Base-by-base conservation (phyloP, 2,329 filamentous ascomycete species). In the Fonsecaea monophora region DNA sequence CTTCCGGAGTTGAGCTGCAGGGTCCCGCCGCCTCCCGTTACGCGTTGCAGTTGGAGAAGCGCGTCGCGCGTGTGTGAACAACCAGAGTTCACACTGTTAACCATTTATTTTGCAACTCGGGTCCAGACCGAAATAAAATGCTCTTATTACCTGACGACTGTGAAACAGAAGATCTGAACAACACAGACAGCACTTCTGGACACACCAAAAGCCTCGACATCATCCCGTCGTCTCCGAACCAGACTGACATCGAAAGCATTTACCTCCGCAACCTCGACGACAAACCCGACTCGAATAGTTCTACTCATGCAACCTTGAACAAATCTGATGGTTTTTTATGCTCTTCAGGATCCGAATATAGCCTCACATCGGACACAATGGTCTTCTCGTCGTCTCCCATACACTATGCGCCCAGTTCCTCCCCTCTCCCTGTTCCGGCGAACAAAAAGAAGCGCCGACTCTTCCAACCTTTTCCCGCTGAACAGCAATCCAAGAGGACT, bases 321-420 rank as follows among this genome's bases (percentile, higher is more conserved):
- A 13, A 18, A 21, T 34, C 40, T 62, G 37, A 37, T 21, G 15
- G 2, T 13, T 55, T 55, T 5, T 10, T 21, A 30, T 7, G 18
- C 32, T 57, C 38, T 30, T 12, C 32, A 21, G 21, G 45, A 18
- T 25, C 10, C 18, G 18, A 50, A 25, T n/a, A 32, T 12, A 35
- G 30, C 9, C 50, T 42, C 42, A n/a, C 38, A 32, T 35, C 64
- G 7, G 5, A 78, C 77, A 5, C 76, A 55, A 81, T 81, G 79
- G 75, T 78, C 6, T 78, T 81, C 50, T 78, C 80, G 25, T 81
- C 81, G 1, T 80, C 79, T 2, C 77, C 79, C 1, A 74, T 75
- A 15, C 71, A 71, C 8, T 76, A 78, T 58, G 75, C 77, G n/a
- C 71, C 75, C n/a, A 77, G 74, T 62, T 79, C 78, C 25, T 75